Evolutionary conservation across 345 rosid species (phyloP).

Genomic region (Moricandia arvensis): DNA sequence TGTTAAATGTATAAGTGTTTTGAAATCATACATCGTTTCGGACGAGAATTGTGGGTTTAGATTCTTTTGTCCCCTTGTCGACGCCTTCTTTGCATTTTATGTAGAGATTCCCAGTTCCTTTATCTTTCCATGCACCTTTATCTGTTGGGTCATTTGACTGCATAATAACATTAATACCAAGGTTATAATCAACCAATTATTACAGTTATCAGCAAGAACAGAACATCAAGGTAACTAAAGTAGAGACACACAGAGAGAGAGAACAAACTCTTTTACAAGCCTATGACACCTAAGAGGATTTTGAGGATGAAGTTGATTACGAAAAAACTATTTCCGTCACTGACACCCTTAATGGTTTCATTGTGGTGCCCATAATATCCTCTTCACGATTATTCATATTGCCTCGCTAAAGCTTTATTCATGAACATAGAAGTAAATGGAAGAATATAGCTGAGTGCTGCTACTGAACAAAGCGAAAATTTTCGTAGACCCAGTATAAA

Average conservation of each 20-base stretch:
- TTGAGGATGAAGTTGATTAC: neutral
- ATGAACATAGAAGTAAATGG: neutral
- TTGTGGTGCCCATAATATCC: neutral
- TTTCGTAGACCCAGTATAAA: neutral
- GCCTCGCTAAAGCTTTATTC: neutral
- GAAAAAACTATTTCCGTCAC: neutral
- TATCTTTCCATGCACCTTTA: conserved; percentile 91
- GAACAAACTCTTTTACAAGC: neutral
- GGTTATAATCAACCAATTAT: neutral
- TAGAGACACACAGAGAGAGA: neutral
- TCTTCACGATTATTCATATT: neutral
- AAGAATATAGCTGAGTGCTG: neutral
- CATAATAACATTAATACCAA: conserved; percentile 7
- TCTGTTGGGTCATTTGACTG: conserved; percentile 80
- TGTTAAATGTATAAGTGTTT: neutral
- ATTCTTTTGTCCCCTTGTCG: conserved; percentile 82
- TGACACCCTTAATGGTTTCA: neutral
- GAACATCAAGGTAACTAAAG: neutral
- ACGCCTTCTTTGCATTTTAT: conserved; percentile 87
- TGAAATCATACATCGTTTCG: conserved; percentile 74
- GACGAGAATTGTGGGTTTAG: conserved; percentile 77
- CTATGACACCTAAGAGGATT: conserved; percentile 1
- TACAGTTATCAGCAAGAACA: neutral
- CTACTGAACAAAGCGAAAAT: neutral
- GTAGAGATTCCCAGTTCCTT: conserved; percentile 85